phyloP scores from a whole-genome alignment of 2,329 filamentous ascomycete species.

The Pseudogymnoascus sp. region DNA sequence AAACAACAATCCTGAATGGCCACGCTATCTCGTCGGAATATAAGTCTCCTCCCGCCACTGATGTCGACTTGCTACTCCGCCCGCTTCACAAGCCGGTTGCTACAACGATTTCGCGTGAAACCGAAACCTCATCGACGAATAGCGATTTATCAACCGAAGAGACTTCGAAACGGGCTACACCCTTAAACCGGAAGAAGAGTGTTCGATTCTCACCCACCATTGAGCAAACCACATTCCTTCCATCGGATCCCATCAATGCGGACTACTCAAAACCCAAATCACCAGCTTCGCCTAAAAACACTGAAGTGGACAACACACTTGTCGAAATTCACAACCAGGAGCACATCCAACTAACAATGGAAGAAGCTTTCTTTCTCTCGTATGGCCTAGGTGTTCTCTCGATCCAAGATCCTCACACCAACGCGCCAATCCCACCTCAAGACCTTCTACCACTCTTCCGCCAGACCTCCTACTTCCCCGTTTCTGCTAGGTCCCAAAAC shows the following conservation, averaged over 20 bases:
- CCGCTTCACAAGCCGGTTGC: background rate
- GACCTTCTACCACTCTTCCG: conserved; percentile 63
- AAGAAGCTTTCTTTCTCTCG: conserved; percentile 85
- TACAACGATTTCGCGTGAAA: background rate
- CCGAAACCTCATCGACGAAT: background rate
- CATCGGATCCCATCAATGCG: conserved; percentile 33
- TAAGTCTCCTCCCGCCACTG: background rate
- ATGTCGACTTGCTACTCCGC: conserved; percentile 3
- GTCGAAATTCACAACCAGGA: conserved; percentile 52
- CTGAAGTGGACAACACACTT: conserved; percentile 21
- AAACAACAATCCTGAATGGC: background rate
- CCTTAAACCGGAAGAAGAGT: conserved; percentile 43
- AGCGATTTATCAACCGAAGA: background rate
- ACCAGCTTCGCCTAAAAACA: conserved; percentile 19
- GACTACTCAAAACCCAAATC: background rate
- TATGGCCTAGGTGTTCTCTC: conserved; percentile 72
- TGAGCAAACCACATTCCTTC: conserved; percentile 55
- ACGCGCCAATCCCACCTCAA: conserved; percentile 41
- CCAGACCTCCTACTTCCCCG: conserved; percentile 62
- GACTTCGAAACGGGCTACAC: conserved; percentile 13
- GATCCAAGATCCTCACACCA: conserved; percentile 47
- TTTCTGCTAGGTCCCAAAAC: conserved; percentile 30
- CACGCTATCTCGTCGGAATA: background rate
- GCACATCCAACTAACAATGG: conserved; percentile 82
- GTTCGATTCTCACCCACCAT: conserved; percentile 65